Evolutionary conservation across 2,329 filamentous ascomycete species (phyloP).

Genomic region (Pyricularia grisea): DNA sequence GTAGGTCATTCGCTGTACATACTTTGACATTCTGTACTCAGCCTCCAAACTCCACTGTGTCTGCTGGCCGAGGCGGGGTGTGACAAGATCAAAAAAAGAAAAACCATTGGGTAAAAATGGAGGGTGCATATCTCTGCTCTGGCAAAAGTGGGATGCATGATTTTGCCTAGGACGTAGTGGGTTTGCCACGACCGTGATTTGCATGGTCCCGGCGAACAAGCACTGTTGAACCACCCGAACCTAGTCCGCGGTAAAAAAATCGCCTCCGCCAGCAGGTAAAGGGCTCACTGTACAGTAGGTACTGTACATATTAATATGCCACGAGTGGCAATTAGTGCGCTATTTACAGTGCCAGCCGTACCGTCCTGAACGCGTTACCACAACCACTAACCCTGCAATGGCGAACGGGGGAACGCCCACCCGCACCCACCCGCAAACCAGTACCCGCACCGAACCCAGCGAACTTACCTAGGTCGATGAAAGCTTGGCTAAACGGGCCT

Average conservation of each 20-base stretch:
- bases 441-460: neutral
- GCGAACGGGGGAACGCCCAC: neutral
- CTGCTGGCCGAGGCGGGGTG: neutral
- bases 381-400: neutral
- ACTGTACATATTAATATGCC: too few relatives aligned
- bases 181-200: neutral
- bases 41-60: too few relatives aligned
- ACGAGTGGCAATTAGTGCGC: too few relatives aligned
- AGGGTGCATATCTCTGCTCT: neutral
- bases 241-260: neutral
- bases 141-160: neutral
- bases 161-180: neutral
- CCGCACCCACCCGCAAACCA: neutral
- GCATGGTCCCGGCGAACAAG: neutral
- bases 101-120: too few relatives aligned
- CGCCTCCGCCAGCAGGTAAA: neutral
- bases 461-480: neutral
- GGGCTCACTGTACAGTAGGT: too few relatives aligned
- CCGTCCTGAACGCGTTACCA: too few relatives aligned
- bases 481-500: neutral
- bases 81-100: too few relatives aligned
- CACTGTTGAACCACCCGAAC: neutral
- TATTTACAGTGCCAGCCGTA: too few relatives aligned
- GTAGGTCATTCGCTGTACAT: too few relatives aligned
- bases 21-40: neutral